phyloP scores from a whole-genome alignment of 495 filamentous ascomycete species.

The Penicillium arizonense region DNA sequence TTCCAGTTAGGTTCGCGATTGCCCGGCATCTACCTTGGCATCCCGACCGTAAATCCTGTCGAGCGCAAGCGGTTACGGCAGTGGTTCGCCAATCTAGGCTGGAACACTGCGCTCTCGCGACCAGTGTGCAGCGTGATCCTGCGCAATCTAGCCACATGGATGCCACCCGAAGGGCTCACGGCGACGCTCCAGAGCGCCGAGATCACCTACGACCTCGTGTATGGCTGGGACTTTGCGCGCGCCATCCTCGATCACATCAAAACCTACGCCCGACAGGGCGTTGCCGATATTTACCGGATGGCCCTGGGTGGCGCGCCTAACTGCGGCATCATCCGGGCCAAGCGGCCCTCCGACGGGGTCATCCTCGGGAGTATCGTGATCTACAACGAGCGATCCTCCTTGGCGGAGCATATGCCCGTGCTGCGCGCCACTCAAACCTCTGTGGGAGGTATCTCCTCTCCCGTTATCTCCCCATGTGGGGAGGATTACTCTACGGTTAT shows the following conservation, averaged over 20 bases:
- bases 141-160: constrained; percentile 68
- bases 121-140: constrained; percentile 65
- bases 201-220: constrained; percentile 65
- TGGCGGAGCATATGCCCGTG: constrained; percentile 69
- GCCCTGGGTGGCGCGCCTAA: constrained; percentile 69
- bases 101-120: constrained; percentile 62
- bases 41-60: constrained; percentile 60
- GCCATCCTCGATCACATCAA: constrained; percentile 73
- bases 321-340: constrained; percentile 82
- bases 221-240: constrained; percentile 74
- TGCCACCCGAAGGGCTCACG: constrained; percentile 68
- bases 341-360: constrained; percentile 61
- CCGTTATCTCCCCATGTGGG: constrained; percentile 67
- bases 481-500: constrained; percentile 69
- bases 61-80: constrained; percentile 60
- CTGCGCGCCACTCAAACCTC: constrained; percentile 49
- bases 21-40: constrained; percentile 76
- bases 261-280: constrained; percentile 72
- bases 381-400: constrained; percentile 63
- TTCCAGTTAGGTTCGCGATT: constrained; percentile 78
- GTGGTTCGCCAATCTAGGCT: constrained; percentile 68
- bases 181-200: constrained; percentile 67
- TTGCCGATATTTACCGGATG: constrained; percentile 78
- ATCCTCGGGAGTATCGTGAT: constrained; percentile 82
- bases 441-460: constrained; percentile 75